Base-by-base conservation (phyloP, 169 alveolate genomes). In the Cryptosporidium baileyi region DNA sequence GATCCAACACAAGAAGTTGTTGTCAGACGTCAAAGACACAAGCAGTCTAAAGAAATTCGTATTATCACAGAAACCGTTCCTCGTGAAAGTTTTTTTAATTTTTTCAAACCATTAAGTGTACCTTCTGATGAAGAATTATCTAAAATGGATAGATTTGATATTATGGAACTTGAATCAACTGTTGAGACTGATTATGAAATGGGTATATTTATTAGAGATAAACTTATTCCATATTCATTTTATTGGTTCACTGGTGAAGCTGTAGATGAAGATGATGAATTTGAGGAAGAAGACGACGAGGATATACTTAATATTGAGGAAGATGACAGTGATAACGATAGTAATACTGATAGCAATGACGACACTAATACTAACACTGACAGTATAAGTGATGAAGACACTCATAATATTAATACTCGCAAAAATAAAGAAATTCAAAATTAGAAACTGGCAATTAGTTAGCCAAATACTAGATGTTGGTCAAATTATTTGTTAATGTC, bases 1-100 rank as follows among this genome's bases (percentile, higher is more conserved):
- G 85, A 74, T 41, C 85, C 85, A 6, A 74, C 85, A 3, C 85
- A 74, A 41, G 85, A 74, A 13, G 85, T 74, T 52, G 85, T 74
- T 54, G 67, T 57, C 9, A 52, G 85, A 36, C 49, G 67, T 15
- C 85, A 74, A 57, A 74, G 85, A 54, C 85, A 74, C 24, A 74
- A 74, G 26, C 85, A 74, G 24, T 54, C 85, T 13, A 74, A 51
- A 74, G 74, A 74, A 74, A 26, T 74, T 36, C 47, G 85, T 22
- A 74, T 74, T 19, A 60, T 74, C 19, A 74, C 85, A 13, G 85
- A 74, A 74, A 74, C 85, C 36, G 67, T 54, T 5, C 65, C 60
- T 26, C 43, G 85, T 24, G 85, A 74, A 34, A 74, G 85, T 17
- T 74, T 74, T 36, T 74, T 74, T 41, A 74, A 74, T 45, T 74